phyloP scores from a whole-genome alignment of 805 yeast species.

The Sungouiella blattae region DNA sequence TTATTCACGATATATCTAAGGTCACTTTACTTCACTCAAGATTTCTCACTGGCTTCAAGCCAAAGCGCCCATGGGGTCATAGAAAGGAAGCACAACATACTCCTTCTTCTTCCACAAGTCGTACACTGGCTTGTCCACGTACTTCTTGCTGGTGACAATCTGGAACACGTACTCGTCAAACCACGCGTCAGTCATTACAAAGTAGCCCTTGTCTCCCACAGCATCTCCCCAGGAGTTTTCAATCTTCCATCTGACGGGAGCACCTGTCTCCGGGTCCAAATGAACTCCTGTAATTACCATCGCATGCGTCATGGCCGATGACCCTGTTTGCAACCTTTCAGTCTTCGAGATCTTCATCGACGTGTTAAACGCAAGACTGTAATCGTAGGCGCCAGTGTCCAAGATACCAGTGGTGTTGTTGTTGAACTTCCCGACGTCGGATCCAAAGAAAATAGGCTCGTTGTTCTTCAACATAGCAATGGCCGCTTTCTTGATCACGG shows the following conservation, averaged over 20 bases:
- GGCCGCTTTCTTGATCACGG: slow-evolving; percentile 55
- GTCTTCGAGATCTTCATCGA: slow-evolving; percentile 53
- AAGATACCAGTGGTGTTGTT: slow-evolving; percentile 63
- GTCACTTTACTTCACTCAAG: no score
- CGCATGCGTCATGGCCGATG: slow-evolving; percentile 86
- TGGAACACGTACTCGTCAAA: slow-evolving; percentile 42
- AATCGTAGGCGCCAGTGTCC: slow-evolving; percentile 69
- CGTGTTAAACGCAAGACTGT: slow-evolving; percentile 52
- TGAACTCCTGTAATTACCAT: slow-evolving; percentile 84
- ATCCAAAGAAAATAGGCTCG: slow-evolving; percentile 84
- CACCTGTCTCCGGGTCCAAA: slow-evolving; percentile 47
- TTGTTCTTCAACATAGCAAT: slow-evolving; percentile 65
- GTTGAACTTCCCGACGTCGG: slow-evolving; percentile 81
- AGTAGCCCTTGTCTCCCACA: slow-evolving; percentile 40
- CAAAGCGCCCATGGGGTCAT: slow-evolving; percentile 44
- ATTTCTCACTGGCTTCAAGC: no score
- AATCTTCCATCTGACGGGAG: slow-evolving; percentile 42
- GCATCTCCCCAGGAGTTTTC: slow-evolving; percentile 44
- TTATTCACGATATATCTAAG: no score
- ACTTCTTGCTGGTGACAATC: slow-evolving; percentile 36
- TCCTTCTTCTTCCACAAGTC: slow-evolving; percentile 34
- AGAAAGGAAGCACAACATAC: slow-evolving; percentile 33
- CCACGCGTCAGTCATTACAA: slow-evolving; percentile 43
- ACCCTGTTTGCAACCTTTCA: slow-evolving; percentile 65
- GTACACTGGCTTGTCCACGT: slow-evolving; percentile 34